phyloP scores from a whole-genome alignment of 169 alveolate species.

The Eimeria acervulina region DNA sequence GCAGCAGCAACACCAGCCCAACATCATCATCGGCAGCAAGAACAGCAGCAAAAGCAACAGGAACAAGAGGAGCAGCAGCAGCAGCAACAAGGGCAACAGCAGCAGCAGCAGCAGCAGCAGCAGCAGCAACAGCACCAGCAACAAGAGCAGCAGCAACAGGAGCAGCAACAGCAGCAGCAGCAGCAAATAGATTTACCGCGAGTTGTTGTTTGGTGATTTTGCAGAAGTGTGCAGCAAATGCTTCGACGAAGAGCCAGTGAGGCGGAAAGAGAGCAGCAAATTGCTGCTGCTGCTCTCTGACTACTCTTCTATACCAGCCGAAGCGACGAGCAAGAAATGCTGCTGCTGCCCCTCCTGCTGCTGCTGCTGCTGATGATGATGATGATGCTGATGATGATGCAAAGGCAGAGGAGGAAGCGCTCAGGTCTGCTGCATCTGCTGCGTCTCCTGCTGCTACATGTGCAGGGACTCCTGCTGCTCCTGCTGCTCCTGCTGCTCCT shows the following conservation, averaged over 20 bases:
- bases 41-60: constrained; percentile 22
- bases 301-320: too few species aligned
- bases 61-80: not conserved
- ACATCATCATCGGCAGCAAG: not conserved
- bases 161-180: constrained; percentile 3
- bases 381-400: too few species aligned
- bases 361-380: too few species aligned
- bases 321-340: too few species aligned
- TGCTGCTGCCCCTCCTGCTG: too few species aligned
- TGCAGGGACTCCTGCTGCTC: too few species aligned
- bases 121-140: not conserved
- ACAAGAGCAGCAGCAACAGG: constrained; percentile 18
- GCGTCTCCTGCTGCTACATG: too few species aligned
- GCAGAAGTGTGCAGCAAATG: constrained; percentile 26
- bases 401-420: too few species aligned
- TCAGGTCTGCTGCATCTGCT: too few species aligned
- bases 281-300: too few species aligned
- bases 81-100: not conserved
- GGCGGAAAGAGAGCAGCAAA: too few species aligned
- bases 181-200: not conserved
- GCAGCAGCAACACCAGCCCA: not conserved
- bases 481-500: too few species aligned
- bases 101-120: constrained; percentile 23
- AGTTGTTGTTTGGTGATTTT: constrained; percentile 12
- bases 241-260: not conserved